These are phyloP conservation scores for Sicyos baderoa DNA, from an alignment of 306 rosid species.

Conservation along the genomic window DNA sequence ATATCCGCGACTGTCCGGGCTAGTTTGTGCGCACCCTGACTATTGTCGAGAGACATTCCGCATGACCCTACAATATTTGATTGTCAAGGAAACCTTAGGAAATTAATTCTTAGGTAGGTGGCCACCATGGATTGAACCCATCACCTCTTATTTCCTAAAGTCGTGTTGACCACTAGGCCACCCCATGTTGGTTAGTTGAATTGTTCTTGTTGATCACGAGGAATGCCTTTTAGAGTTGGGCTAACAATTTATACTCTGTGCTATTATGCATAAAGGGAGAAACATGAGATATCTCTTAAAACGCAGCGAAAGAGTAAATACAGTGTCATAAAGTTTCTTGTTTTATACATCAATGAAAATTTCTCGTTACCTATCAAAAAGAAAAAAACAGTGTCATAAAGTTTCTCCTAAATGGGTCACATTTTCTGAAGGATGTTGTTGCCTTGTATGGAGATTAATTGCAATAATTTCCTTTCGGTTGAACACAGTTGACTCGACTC, in stretches of 20 bases:
- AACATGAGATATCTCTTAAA: not conserved
- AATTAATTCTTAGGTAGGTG: no score
- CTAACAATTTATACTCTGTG: not conserved
- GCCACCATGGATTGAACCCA: no score
- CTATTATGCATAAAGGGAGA: not conserved
- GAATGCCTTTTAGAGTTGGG: not conserved
- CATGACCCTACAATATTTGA: no score
- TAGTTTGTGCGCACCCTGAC: no score
- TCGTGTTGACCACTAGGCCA: no score
- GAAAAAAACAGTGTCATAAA: not conserved
- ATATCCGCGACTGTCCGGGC: no score
- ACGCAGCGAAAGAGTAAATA: not conserved
- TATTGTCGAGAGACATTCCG: no score
- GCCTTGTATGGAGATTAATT: not conserved
- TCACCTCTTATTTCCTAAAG: no score
- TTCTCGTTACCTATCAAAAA: not conserved
- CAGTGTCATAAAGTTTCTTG: not conserved
- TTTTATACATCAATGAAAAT: no score
- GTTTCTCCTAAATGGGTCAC: not conserved
- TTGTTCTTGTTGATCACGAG: not conserved
- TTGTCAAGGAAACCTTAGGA: no score
- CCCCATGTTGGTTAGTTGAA: no score
- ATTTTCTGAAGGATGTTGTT: not conserved
- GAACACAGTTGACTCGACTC: not conserved
- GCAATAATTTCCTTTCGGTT: not conserved